Conservation (phyloP, 257 asterid species). For the Hygrophila difformis region DNA sequence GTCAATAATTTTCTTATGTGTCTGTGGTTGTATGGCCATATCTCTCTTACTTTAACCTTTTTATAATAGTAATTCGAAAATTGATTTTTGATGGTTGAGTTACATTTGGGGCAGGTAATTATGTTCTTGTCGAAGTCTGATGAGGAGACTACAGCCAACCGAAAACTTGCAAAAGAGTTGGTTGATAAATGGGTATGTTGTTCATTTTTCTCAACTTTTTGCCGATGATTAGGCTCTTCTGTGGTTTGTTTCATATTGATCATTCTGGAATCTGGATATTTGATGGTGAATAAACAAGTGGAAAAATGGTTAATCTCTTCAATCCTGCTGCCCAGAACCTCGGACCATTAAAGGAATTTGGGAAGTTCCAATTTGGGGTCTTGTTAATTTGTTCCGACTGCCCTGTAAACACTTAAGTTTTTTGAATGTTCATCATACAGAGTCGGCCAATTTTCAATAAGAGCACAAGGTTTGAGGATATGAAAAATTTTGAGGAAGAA, state of each 20-base stretch:
- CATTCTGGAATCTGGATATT: too few species aligned
- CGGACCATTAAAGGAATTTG: not conserved
- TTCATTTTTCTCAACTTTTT: too few species aligned
- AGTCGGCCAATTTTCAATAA: slow-evolving; percentile 93
- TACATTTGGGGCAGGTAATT: slow-evolving; percentile 57
- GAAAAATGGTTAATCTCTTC: too few species aligned
- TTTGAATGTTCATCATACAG: slow-evolving; percentile 26
- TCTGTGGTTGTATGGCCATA: not conserved
- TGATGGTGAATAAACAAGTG: too few species aligned
- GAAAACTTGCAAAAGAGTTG: slow-evolving; percentile 90
- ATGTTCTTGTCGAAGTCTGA: slow-evolving; percentile 92
- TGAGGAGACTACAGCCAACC: slow-evolving; percentile 87
- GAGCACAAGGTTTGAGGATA: slow-evolving; percentile 96
- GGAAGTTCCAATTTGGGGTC: not conserved
- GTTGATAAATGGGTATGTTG: slow-evolving; percentile 97
- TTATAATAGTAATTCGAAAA: not conserved
- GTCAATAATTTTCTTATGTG: slow-evolving; percentile 23
- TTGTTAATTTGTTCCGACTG: not conserved
- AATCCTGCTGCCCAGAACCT: too few species aligned
- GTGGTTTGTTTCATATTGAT: too few species aligned
- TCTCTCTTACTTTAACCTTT: not conserved
- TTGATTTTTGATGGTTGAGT: not conserved
- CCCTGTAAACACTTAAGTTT: not conserved
- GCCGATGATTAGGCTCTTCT: too few species aligned
- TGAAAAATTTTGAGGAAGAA: slow-evolving; percentile 77